phyloP scores from a whole-genome alignment of 352 stramenopile genomes.

The Globisporangium carolinianum region DNA sequence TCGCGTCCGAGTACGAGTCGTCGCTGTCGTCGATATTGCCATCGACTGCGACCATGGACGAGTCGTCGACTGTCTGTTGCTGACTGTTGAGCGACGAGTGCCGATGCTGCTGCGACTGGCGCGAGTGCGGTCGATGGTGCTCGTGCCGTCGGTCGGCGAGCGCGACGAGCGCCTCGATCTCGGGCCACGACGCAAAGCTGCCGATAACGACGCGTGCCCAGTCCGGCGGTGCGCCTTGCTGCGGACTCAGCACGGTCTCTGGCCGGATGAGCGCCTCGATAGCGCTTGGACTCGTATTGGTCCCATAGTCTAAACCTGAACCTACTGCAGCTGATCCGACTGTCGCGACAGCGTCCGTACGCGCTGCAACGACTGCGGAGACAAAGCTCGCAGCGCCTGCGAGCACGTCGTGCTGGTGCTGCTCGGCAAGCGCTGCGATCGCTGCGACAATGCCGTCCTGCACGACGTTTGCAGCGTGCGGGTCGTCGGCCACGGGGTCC shows the following conservation, averaged over 20 bases:
- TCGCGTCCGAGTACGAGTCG: slow-evolving; percentile 33
- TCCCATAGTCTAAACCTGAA: too few species aligned
- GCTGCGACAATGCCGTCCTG: slow-evolving; percentile 65
- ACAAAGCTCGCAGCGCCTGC: slow-evolving; percentile 24
- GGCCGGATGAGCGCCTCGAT: slow-evolving; percentile 18
- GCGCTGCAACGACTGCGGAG: slow-evolving; percentile 6
- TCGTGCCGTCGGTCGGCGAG: not conserved
- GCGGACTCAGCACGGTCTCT: slow-evolving; percentile 26
- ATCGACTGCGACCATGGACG: not conserved
- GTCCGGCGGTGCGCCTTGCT: slow-evolving; percentile 41
- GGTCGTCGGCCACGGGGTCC: slow-evolving; percentile 24
- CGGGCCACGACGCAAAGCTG: slow-evolving; percentile 39
- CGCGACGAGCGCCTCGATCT: slow-evolving; percentile 24
- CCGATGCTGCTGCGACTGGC: not conserved
- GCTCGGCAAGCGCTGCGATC: slow-evolving; percentile 51
- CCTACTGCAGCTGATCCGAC: not conserved
- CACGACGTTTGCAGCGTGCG: slow-evolving; percentile 50
- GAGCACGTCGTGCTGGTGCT: slow-evolving; percentile 50
- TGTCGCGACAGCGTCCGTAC: not conserved
- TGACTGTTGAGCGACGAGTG: not conserved
- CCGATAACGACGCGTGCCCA: slow-evolving; percentile 51
- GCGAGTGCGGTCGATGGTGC: too few species aligned
- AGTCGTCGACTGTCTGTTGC: not conserved
- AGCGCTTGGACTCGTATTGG: not conserved
- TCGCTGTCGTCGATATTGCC: slow-evolving; percentile 18